Evolutionary conservation across 2,329 filamentous ascomycete genomes (phyloP), one percentile per base, ranked within the genome.

Genomic region (Ceratocystis smalleyi): DNA sequence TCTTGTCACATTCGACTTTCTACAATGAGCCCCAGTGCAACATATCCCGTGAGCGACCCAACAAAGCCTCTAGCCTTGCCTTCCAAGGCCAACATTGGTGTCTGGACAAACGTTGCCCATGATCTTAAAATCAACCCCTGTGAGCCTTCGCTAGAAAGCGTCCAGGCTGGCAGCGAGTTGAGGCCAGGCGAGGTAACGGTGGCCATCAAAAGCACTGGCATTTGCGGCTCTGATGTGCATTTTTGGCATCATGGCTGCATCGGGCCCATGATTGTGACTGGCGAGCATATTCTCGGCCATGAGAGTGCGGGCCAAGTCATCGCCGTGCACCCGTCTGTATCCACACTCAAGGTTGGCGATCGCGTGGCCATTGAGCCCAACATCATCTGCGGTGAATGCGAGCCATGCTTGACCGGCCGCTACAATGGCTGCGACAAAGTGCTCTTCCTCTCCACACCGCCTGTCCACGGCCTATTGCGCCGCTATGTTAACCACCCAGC

Each of bases 171-270:
- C 59, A 77, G 84, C 63, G 81, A 79, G 61, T 77, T 96, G 70
- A 85, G 88, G 75, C 80, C 82, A 27, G 92, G 91, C 62, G 88
- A 96, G 76, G 90, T 96, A 60, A 91, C 89, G 30, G 75, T 97
- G 68, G 89, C 89, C 64, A 84, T 97, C 74, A 89, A 92, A 76
- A 95, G 89, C 76, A 96, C 92, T 6, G 94, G 94, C 65, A 97
- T 97, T 71, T 97, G 94, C 79, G 92, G 92, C 83, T 95, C 89
- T 67, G 91, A 96, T 75, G 86, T 97, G 65, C 92, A 97, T 77
- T 97, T 97, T 79, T 97, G 92, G 92, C 89, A 95, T 73, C 87
- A 88, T 61, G 92, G 92, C 69, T 89, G 88, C 77, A 97, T 97
- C 73, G 92, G 92, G 32, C 91, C 91, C 69, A 96, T 96, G 91